A percentile compares a stretch with the other conserved stretches of the same genome.
These are phyloP conservation scores for Tricholoma flavovirens DNA, from an alignment of 768 basidiomycete genomes.

Conservation along the genomic window DNA sequence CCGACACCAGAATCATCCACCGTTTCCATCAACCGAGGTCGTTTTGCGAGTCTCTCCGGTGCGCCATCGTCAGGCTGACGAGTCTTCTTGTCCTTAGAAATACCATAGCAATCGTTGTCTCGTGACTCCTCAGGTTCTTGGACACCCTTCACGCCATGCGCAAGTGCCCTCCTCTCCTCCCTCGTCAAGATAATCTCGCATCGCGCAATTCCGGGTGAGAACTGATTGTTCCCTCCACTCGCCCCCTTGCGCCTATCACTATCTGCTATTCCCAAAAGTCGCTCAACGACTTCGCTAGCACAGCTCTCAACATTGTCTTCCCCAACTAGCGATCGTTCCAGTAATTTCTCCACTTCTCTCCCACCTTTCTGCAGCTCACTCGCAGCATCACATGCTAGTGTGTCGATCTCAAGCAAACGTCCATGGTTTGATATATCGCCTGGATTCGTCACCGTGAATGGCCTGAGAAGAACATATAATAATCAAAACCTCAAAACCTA, in stretches of 20 bases:
- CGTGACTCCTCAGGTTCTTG: slow-evolving; percentile 3
- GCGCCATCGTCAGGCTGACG: neutral
- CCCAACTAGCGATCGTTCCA: neutral
- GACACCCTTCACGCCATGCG: neutral
- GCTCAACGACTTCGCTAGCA: slow-evolving; percentile 1
- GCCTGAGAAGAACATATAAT: slow-evolving; percentile 27
- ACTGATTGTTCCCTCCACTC: neutral
- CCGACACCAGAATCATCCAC: slow-evolving; percentile 21
- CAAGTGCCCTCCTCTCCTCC: slow-evolving; percentile 29
- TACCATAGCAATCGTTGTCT: neutral
- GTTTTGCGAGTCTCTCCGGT: slow-evolving; percentile 10
- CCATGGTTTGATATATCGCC: slow-evolving; percentile 7
- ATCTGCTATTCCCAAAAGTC: neutral
- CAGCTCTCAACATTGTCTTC: neutral
- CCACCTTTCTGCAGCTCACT: neutral
- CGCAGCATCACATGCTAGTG: slow-evolving; percentile 9
- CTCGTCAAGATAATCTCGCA: slow-evolving; percentile 37
- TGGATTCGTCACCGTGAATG: slow-evolving; percentile 34
- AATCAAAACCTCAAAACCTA: neutral
- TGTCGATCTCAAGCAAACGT: slow-evolving; percentile 15
- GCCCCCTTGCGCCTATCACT: neutral
- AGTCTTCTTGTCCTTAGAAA: neutral
- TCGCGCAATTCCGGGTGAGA: slow-evolving; percentile 8
- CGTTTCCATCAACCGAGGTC: slow-evolving; percentile 12
- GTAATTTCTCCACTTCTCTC: neutral